Base-by-base conservation (phyloP, 2,329 filamentous ascomycete species). In the Fusarium sp. region DNA sequence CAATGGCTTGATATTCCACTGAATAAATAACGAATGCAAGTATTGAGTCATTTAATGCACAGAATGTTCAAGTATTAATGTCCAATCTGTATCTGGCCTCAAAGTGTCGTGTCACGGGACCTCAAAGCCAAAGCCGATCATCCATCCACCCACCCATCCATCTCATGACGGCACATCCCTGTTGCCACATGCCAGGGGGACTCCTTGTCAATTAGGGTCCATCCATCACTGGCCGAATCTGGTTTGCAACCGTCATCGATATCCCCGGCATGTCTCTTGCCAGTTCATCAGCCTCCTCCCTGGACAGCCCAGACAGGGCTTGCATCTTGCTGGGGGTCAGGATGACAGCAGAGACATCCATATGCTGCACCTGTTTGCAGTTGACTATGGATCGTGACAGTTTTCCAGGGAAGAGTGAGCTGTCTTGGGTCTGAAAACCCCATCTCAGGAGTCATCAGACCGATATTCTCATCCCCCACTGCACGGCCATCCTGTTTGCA, bases 191-290 rank as follows among this genome's bases (percentile, higher is more conserved):
- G 57, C n/a, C 72, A 47, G 58, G 65, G 69, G 24, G 38, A 40
- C 60, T 64, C 34, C 45, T 40, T 38, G 67, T 50, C 35, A 74
- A 74, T 74, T 62, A 74, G 71, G 68, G 71, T 74, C 71, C 71
- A 54, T 72, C 45, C 63, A 31, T 60, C 20, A n/a, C 34, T 37
- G 18, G 18, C 13, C 34, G 38, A 69, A 52, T 35, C 52, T 38
- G 29, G 62, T 18, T 57, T 34, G 56, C 56, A 60, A 31, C 59
- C 70, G 68, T 74, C 71, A 74, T 74, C 57, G 71, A 74, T 69
- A 22, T 50, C 34, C 31, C 31, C 38, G 27, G 58, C 58, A 34
- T 27, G 52, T 9, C n/a, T 34, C 31, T 65, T 16, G 50, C 62
- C n/a, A 64, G 14, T 24, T 58, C 54, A n/a, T 65, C 34, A 22